Conservation (phyloP, 306 rosid species). For the Vigna hirtella region DNA sequence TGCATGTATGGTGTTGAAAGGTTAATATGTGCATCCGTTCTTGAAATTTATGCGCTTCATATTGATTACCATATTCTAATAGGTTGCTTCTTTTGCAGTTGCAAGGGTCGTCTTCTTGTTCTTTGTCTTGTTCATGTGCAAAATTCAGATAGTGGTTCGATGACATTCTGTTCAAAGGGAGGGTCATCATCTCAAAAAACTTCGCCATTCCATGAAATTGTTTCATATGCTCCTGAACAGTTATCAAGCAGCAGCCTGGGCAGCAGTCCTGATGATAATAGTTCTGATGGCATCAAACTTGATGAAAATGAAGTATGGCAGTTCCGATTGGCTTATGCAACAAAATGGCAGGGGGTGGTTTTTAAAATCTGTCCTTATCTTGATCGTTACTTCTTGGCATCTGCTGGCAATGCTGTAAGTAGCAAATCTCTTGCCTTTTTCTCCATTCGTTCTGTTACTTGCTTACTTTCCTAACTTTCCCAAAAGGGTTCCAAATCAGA, state of each 20-base stretch:
- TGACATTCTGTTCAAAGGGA: constrained; percentile 81
- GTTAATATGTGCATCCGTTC: constrained; percentile 17
- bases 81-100: constrained; percentile 60
- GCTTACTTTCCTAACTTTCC: constrained; percentile 4
- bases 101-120: constrained; percentile 90
- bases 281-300: constrained; percentile 84
- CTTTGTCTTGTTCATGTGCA: constrained; percentile 86
- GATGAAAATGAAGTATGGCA: constrained; percentile 96
- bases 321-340: constrained; percentile 69
- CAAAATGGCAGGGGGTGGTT: constrained; percentile 77
- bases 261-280: constrained; percentile 86
- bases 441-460: constrained; percentile 27
- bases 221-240: constrained; percentile 81
- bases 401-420: constrained; percentile 91
- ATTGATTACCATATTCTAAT: constrained; percentile 50
- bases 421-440: constrained; percentile 13
- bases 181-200: constrained; percentile 76
- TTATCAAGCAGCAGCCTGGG: constrained; percentile 84
- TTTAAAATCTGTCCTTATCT: constrained; percentile 88
- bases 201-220: constrained; percentile 80
- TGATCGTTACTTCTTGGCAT: constrained; percentile 91
- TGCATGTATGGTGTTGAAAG: constrained; percentile 24
- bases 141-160: constrained; percentile 93
- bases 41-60: constrained; percentile 25
- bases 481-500: constrained; percentile 26